Evolutionary conservation across 2,329 filamentous ascomycete genomes (phyloP).

Genomic region (Cladosporium halotolerans): DNA sequence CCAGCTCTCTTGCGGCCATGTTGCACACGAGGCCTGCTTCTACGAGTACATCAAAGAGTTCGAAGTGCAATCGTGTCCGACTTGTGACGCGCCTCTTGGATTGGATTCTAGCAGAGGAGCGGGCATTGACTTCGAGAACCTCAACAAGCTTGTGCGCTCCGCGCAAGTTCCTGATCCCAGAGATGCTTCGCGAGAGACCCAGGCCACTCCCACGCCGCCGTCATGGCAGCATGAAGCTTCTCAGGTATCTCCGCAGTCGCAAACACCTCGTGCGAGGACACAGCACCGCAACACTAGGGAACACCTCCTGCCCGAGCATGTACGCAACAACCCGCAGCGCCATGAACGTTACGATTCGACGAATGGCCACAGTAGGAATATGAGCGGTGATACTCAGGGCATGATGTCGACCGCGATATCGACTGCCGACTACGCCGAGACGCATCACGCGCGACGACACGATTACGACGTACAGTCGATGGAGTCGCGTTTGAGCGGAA

Average conservation of each 20-base stretch:
- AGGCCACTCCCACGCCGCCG: constrained; percentile 51
- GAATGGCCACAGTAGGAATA: constrained; percentile 61
- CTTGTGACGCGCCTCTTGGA: constrained; percentile 84
- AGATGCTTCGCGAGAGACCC: constrained; percentile 34
- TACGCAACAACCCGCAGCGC: constrained; percentile 11
- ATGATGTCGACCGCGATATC: constrained; percentile 48
- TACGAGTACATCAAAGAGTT: constrained; percentile 97
- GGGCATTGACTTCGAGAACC: constrained; percentile 76
- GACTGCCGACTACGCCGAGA: constrained; percentile 73
- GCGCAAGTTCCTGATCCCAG: constrained; percentile 37
- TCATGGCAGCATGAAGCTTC: constrained; percentile 50
- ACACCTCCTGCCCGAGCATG: constrained; percentile 22
- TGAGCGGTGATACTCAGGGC: constrained; percentile 66
- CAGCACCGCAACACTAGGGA: constrained; percentile 18
- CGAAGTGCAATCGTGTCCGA: constrained; percentile 77
- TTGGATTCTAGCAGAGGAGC: constrained; percentile 88
- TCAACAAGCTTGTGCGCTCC: constrained; percentile 85
- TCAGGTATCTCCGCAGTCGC: not conserved
- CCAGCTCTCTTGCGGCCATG: constrained; percentile 94
- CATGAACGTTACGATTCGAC: constrained; percentile 20
- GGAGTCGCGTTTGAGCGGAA: constrained; percentile 76
- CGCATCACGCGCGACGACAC: constrained; percentile 64
- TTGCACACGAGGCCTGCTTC: constrained; percentile 96
- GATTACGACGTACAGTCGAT: constrained; percentile 96
- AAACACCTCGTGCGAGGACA: constrained; percentile 6